phyloP scores from a whole-genome alignment of 2,329 filamentous ascomycete genomes.

The Arthroderma uncinatum region DNA sequence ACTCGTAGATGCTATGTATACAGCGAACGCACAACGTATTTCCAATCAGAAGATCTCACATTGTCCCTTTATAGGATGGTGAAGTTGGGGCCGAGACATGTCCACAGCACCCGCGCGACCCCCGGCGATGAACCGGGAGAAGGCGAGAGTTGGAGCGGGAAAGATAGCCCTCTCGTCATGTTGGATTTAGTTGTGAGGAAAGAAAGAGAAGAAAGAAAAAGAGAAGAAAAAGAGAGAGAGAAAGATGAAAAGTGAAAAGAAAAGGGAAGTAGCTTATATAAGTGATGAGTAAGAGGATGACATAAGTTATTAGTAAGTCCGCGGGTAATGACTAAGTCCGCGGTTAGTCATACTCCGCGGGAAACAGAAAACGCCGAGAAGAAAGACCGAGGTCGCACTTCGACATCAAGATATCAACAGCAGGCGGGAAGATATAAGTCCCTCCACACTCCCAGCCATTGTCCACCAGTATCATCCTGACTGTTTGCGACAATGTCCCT shows the following conservation, averaged over 20 bases:
- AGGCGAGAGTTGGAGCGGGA: conserved; percentile 42
- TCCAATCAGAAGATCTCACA: conserved; percentile 51
- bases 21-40: conserved; percentile 16
- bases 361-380: neutral
- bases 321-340: neutral
- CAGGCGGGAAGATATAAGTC: neutral
- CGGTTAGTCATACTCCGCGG: neutral
- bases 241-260: neutral
- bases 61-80: conserved; percentile 54
- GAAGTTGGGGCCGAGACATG: conserved; percentile 51
- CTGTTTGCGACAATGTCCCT: neutral
- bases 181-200: conserved; percentile 66
- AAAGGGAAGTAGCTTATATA: neutral
- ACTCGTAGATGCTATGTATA: no score
- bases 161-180: conserved; percentile 59
- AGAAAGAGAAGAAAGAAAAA: conserved; percentile 38
- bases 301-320: neutral
- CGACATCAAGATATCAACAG: neutral
- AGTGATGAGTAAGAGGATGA: neutral
- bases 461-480: no score
- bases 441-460: neutral
- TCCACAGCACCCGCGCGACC: conserved; percentile 47
- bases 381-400: neutral
- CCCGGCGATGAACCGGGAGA: conserved; percentile 37
- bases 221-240: neutral